A percentile compares a stretch with the other conserved stretches of the same genome.
phyloP scores from a whole-genome alignment of 768 basidiomycete species.

The Phylloporus arenicola region DNA sequence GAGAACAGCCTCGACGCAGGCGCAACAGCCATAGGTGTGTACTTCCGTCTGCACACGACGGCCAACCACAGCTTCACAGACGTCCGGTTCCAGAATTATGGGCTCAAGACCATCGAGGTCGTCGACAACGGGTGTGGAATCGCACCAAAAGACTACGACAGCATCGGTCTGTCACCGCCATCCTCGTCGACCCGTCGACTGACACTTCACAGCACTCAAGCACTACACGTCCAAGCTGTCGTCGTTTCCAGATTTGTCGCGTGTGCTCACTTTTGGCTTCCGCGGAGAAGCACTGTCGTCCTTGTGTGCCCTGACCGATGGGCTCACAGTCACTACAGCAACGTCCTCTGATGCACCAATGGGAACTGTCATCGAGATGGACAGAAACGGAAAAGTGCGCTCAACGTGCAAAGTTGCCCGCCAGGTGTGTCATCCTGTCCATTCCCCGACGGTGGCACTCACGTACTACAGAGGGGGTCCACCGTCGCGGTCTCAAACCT shows the following conservation, averaged over 20 bases:
- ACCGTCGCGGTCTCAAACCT: conserved; percentile 67
- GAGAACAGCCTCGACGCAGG: conserved; percentile 96
- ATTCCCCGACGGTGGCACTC: neutral
- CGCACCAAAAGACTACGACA: conserved; percentile 65
- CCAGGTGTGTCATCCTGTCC: conserved; percentile 45
- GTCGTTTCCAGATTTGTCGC: conserved; percentile 63
- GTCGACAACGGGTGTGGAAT: conserved; percentile 93
- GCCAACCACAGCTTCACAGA: conserved; percentile 42
- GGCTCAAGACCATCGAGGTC: conserved; percentile 77
- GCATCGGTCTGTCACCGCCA: conserved; percentile 49
- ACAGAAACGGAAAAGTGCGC: conserved; percentile 54
- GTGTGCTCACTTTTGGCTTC: conserved; percentile 83
- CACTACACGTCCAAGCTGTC: conserved; percentile 89
- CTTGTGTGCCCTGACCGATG: conserved; percentile 75
- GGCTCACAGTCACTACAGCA: conserved; percentile 5
- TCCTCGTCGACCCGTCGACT: neutral
- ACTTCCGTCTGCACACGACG: neutral
- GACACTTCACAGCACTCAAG: conserved; percentile 57
- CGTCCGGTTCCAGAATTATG: conserved; percentile 85
- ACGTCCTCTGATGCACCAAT: conserved; percentile 53
- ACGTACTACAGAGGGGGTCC: conserved; percentile 70
- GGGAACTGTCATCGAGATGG: conserved; percentile 75
- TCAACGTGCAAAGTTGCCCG: conserved; percentile 64
- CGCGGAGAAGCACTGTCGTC: conserved; percentile 95
- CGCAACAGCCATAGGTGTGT: conserved; percentile 77